Conservation (phyloP, 495 filamentous ascomycete species). For the Hypoxylon fragiforme region DNA sequence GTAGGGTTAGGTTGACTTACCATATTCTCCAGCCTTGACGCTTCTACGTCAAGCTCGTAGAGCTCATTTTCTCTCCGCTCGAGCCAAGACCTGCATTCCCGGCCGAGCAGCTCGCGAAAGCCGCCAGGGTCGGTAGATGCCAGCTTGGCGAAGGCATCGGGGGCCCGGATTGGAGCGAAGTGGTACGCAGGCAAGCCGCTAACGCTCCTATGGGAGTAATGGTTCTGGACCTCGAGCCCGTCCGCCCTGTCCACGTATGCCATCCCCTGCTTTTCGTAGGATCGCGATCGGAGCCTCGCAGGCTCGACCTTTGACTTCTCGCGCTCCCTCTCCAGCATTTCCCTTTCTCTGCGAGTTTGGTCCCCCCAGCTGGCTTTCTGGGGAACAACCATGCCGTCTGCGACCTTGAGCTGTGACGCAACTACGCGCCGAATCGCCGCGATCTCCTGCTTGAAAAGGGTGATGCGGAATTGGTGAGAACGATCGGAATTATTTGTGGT, state of each 20-base stretch:
- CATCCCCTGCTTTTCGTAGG: slow-evolving; percentile 12
- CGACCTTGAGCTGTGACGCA: slow-evolving; percentile 18
- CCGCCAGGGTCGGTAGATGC: slow-evolving; percentile 34
- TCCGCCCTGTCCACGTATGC: slow-evolving; percentile 30
- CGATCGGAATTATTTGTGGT: slow-evolving; percentile 37
- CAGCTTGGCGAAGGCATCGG: slow-evolving; percentile 23
- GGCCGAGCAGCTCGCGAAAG: slow-evolving; percentile 34
- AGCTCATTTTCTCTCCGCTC: slow-evolving; percentile 20
- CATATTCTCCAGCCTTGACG: slow-evolving; percentile 31
- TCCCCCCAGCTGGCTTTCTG: slow-evolving; percentile 1
- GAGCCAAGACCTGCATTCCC: slow-evolving; percentile 30
- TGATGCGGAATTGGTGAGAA: slow-evolving; percentile 43
- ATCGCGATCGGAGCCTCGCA: slow-evolving; percentile 22
- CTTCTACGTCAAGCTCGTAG: slow-evolving; percentile 24
- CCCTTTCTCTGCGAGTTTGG: slow-evolving; percentile 21
- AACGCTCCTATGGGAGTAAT: slow-evolving; percentile 16
- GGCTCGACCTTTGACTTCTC: slow-evolving; percentile 19
- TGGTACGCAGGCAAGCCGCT: not conserved
- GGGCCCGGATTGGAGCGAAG: slow-evolving; percentile 4
- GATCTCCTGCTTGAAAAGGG: slow-evolving; percentile 44
- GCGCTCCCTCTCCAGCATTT: slow-evolving; percentile 26
- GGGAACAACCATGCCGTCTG: slow-evolving; percentile 13
- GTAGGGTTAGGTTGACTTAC: too few species aligned
- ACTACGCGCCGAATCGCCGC: slow-evolving; percentile 39
- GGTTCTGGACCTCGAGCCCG: slow-evolving; percentile 8